These are phyloP conservation scores for Colletotrichum orchidophilum DNA, from an alignment of 2,329 filamentous ascomycete species.

Conservation along the genomic window DNA sequence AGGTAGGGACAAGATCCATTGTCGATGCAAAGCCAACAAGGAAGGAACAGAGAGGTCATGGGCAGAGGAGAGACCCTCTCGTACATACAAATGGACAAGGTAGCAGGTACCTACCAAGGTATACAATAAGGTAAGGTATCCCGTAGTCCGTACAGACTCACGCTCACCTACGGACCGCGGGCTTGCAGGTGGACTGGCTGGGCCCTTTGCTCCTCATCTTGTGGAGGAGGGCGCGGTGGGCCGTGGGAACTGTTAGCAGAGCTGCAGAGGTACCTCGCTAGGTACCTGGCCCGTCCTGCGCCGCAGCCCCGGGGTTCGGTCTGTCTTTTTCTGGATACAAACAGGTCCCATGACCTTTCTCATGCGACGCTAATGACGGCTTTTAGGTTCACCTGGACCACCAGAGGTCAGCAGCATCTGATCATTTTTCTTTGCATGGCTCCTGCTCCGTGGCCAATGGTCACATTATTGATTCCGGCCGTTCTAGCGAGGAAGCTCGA, in stretches of 20 bases:
- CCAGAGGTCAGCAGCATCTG: constrained; percentile 34
- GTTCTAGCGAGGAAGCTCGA: background rate
- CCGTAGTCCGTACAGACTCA: background rate
- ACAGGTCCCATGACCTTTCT: constrained; percentile 36
- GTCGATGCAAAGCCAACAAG: background rate
- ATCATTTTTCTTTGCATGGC: constrained; percentile 15
- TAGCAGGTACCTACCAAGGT: too few species aligned
- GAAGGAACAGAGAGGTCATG: background rate
- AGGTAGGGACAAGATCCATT: too few species aligned
- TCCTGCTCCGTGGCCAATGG: background rate
- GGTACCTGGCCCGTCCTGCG: constrained; percentile 12
- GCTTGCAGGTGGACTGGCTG: constrained; percentile 1
- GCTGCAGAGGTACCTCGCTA: constrained; percentile 24
- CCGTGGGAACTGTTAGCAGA: constrained; percentile 13
- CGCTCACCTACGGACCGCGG: constrained; percentile 6
- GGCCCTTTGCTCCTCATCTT: background rate
- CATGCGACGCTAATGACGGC: constrained; percentile 34
- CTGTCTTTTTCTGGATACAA: constrained; percentile 34
- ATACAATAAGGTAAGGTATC: too few species aligned
- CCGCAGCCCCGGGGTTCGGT: constrained; percentile 27
- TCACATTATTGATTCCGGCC: background rate
- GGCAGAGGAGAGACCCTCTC: background rate
- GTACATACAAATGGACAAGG: too few species aligned
- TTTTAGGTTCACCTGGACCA: constrained; percentile 36
- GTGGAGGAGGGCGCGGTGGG: background rate